Evolutionary conservation across 352 stramenopile genomes (phyloP).

Genomic region (Phytophthora fragariaefolia): DNA sequence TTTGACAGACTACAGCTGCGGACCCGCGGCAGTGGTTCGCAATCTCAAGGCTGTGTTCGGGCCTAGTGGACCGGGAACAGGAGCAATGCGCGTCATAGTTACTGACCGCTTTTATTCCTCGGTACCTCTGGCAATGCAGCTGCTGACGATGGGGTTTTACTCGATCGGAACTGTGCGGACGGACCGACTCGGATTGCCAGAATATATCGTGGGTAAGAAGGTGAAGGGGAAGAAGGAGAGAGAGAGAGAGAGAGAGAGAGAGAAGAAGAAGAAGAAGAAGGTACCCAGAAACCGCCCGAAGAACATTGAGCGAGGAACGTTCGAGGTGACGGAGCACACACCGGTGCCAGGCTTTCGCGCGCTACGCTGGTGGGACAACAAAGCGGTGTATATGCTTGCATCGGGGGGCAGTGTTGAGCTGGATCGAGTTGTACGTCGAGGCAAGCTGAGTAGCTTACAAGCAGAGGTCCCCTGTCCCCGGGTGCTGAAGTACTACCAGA

Average conservation of each 20-base stretch:
- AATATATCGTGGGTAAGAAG: not conserved
- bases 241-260: too few relatives aligned
- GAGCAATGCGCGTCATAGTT: conserved; percentile 5
- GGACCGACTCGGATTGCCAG: too few relatives aligned
- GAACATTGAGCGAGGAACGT: conserved; percentile 6
- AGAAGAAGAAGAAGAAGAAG: not conserved
- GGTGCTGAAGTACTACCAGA: conserved; percentile 14
- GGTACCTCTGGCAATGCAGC: conserved; percentile 2
- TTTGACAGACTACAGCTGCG: not conserved
- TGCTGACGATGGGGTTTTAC: too few relatives aligned
- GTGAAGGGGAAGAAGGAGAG: too few relatives aligned
- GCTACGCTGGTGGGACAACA: conserved; percentile 6
- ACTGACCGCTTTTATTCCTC: conserved; percentile 13
- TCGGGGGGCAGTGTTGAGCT: conserved; percentile 3
- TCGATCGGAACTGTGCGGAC: conserved; percentile 2
- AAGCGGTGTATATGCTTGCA: not conserved
- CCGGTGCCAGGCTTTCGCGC: not conserved
- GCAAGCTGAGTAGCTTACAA: not conserved
- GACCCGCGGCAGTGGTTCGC: not conserved
- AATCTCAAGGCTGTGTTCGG: not conserved
- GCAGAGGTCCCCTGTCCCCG: not conserved
- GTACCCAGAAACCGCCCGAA: not conserved
- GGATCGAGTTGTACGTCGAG: conserved; percentile 2
- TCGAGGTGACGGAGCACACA: not conserved
- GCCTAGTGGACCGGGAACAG: not conserved